phyloP scores from a whole-genome alignment of 345 rosid genomes.

The Eucalyptus marginata region DNA sequence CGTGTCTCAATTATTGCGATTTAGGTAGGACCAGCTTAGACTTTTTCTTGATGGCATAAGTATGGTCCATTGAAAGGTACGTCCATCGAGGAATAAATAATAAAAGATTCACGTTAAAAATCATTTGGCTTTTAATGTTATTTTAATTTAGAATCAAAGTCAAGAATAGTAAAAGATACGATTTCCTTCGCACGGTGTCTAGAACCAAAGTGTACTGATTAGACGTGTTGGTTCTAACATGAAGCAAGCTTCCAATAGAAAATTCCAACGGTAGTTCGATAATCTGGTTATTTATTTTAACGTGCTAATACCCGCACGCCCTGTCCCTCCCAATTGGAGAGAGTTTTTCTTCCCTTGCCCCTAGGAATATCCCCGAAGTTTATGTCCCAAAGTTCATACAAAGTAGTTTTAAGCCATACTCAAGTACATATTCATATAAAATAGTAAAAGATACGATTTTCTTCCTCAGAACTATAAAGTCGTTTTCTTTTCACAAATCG shows the following conservation, averaged over 20 bases:
- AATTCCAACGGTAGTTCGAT: rapidly evolving
- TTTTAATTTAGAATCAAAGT: not conserved
- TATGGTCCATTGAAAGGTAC: not conserved
- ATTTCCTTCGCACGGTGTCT: not conserved
- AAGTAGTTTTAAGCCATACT: no score
- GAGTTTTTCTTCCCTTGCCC: rapidly evolving
- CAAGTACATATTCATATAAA: no score
- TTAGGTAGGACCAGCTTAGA: not conserved
- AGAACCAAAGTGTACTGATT: no score
- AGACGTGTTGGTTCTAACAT: no score
- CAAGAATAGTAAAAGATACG: not conserved
- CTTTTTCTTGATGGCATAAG: no score
- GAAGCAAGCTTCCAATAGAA: no score
- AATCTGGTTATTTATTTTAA: no score
- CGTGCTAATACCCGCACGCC: rapidly evolving
- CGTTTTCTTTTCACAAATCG: not conserved
- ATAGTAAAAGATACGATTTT: not conserved
- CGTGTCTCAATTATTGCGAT: not conserved
- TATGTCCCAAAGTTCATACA: no score
- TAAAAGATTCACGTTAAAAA: not conserved
- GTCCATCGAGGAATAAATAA: not conserved
- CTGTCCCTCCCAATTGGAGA: rapidly evolving
- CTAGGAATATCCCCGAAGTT: no score
- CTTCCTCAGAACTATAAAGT: not conserved
- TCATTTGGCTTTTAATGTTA: not conserved